Base-by-base conservation (phyloP, 1,139 yeast species). In the Suhomyces coccinellae region DNA sequence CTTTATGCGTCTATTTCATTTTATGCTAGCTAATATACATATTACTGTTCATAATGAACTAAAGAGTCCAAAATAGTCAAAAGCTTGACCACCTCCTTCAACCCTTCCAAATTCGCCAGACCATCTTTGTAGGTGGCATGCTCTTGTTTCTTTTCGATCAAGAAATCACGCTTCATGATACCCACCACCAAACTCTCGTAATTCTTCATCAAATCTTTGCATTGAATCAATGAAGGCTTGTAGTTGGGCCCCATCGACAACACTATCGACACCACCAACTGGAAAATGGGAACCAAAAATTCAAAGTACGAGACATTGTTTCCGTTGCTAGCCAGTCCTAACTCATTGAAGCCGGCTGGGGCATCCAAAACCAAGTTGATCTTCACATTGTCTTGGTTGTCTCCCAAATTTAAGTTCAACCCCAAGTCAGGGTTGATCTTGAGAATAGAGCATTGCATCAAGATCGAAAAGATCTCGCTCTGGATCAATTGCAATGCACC, bases 161-260 rank as follows among this genome's bases (percentile, higher is more conserved):
- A 55, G 6, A 81, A 72, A 52, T 86, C 95, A 53, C 87, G 76
- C 57, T 87, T 87, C 65, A 90, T 65, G 1, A 88, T 77, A 1
- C 89, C 87, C 32, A 80, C 77, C 12, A 85, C 71, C 48, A 88
- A 66, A 41, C 75, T 77, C 43, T 77, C 73, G 58, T 82, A 83
- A 40, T 77, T 78, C 6, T 62, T 59, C 57, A 88, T 61, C 41
- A 90, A 65, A 7, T 66, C 71, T 46, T 69, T 72, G 0, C 83
- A 83, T 54, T 80, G 83, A 4, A 66, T 61, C 16, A 82, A 72
- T n/a, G 85, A 83, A 1, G 80, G 77, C 48, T 75, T 77, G 61
- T 89, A 88, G 43, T 84, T 83, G 3, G 93, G 84, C 0, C 97
- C 96, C 75, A 87, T 80, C 2, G 96, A 80, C 20, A 89, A 68